Evolutionary conservation across 2,329 filamentous ascomycete genomes (phyloP), one percentile per base, ranked within the genome.

Genomic region (Coniochaeta ligniaria): DNA sequence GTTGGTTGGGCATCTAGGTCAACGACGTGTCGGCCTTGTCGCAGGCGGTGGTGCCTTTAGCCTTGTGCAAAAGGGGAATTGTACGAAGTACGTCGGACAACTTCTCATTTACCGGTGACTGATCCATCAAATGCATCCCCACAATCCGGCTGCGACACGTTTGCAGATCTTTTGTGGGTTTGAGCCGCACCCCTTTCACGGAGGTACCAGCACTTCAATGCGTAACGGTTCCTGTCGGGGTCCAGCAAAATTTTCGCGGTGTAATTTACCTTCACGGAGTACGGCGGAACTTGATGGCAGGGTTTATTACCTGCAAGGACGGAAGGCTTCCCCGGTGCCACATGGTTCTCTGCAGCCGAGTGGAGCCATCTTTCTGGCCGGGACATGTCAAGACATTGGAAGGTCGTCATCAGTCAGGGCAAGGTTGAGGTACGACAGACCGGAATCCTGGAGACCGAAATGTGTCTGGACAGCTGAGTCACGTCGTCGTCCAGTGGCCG

Each of bases 241-340:
- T 52, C 6, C 22, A 12, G 24, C 47, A 52, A 31, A 52, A 14
- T 52, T 52, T 52, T 52, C 24, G 14, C 5, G 17, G 24, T 26
- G 47, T n/a, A 52, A 52, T 52, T 52, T 52, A 31, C 47, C 47
- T 17, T 11, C 20, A 26, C 9, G 20, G 5, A 16, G 11, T 14
- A 12, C 45, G 22, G n/a, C n/a, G n/a, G n/a, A n/a, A n/a, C n/a
- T n/a, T n/a, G 41, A 50, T 20, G 45, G 22, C 22, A 24, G 26
- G 47, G 47, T 26, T 17, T 52, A 17, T 16, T 3, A 31, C 22
- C 24, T 52, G 47, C 47, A 52, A 52, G 47, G 24, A 57, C 54
- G 54, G 54, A 57, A 57, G 16, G 17, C 14, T 57, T 57, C 54
- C 54, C 54, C 54, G 54, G 54, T 57, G 20, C 54, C 54, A 57